Percentiles rank a stretch among this genome's conserved stretches.
These are phyloP conservation scores for Hypoxylon perforatum DNA, from an alignment of 495 filamentous ascomycete species.

Conservation along the genomic window DNA sequence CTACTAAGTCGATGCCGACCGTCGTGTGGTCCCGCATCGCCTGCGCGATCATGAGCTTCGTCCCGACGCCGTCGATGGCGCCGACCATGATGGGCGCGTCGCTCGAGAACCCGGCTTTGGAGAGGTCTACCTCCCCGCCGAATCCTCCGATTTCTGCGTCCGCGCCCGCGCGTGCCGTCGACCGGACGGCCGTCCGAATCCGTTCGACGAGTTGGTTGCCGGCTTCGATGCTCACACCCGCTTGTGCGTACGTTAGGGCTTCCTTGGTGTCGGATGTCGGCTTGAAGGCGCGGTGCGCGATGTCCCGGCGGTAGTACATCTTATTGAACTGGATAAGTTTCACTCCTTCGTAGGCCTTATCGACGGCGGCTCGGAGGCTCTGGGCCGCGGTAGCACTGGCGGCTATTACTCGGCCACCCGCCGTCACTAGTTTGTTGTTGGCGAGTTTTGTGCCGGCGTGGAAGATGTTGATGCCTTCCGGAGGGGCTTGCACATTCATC, in stretches of 20 bases:
- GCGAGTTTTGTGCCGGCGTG: constrained; percentile 86
- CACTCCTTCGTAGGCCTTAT: constrained; percentile 84
- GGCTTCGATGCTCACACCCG: constrained; percentile 91
- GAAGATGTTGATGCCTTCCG: constrained; percentile 76
- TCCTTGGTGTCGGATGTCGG: constrained; percentile 52
- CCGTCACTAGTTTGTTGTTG: constrained; percentile 72
- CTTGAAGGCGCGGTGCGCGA: constrained; percentile 77
- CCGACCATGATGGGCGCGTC: constrained; percentile 81
- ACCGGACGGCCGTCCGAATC: constrained; percentile 85
- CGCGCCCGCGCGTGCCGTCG: constrained; percentile 84
- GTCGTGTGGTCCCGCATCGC: constrained; percentile 88
- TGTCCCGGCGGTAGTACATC: constrained; percentile 95
- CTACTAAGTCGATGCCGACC: constrained; percentile 94
- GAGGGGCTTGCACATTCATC: constrained; percentile 65
- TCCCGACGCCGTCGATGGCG: constrained; percentile 95
- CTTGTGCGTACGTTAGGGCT: constrained; percentile 88
- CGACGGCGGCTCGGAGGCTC: constrained; percentile 79
- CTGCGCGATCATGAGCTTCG: constrained; percentile 95
- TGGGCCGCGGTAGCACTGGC: constrained; percentile 79
- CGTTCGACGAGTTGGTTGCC: constrained; percentile 90
- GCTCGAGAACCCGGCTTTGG: constrained; percentile 76
- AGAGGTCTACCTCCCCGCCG: constrained; percentile 86
- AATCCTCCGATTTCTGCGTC: constrained; percentile 95
- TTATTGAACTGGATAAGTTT: constrained; percentile 82
- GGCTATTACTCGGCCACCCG: constrained; percentile 92